Conservation (phyloP, 75 land plant species). For the Chamaecyparis obtusa region DNA sequence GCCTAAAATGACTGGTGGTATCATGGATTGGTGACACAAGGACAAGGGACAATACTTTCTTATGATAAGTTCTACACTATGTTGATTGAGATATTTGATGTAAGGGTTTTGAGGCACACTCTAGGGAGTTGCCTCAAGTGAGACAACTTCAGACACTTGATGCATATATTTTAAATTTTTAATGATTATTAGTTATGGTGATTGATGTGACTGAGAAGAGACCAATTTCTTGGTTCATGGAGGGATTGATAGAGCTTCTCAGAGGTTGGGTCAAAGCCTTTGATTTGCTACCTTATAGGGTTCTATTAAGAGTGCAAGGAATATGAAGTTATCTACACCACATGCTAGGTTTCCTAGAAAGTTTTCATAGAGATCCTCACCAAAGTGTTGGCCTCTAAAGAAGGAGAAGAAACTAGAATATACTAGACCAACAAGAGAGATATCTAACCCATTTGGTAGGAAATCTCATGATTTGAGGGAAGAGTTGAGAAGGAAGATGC, state of each 20-base stretch:
- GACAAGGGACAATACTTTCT: too few species aligned
- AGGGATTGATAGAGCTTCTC: not conserved
- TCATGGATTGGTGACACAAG: not conserved
- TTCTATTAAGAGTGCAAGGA: too few species aligned
- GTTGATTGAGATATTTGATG: not conserved
- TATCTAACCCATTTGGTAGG: too few species aligned
- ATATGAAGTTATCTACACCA: too few species aligned
- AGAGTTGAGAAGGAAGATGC: too few species aligned
- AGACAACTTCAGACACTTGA: too few species aligned
- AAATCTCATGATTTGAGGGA: too few species aligned
- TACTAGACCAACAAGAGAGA: too few species aligned
- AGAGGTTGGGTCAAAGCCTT: too few species aligned
- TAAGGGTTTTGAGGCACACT: not conserved
- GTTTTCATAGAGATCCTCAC: not conserved
- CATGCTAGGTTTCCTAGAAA: not conserved
- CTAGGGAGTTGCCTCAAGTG: not conserved
- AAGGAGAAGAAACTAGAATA: not conserved
- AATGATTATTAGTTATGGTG: not conserved
- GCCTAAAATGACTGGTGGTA: too few species aligned
- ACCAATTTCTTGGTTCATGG: not conserved
- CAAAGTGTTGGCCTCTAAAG: not conserved
- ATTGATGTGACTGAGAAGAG: not conserved
- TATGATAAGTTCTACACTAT: not conserved
- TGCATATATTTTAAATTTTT: too few species aligned
- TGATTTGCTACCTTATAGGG: too few species aligned